Conservation (phyloP, 2,329 filamentous ascomycete species). For the Pseudogymnoascus sp. region DNA sequence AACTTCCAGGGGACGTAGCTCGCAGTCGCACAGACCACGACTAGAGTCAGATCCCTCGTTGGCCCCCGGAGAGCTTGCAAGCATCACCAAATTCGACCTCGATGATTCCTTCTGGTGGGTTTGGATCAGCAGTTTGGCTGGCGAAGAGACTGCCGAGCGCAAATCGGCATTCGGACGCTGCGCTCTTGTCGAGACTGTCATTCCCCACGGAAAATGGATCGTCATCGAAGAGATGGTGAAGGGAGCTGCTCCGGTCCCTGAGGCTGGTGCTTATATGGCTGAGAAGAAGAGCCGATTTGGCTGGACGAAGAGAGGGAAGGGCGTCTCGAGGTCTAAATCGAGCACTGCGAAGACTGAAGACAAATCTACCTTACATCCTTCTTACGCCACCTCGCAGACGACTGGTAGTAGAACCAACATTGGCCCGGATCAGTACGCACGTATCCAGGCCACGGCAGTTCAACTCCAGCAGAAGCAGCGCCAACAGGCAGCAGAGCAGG, state of each 20-base stretch:
- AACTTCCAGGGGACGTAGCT: conserved; percentile 67
- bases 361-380: conserved; percentile 31
- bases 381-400: conserved; percentile 33
- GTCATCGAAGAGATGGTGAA: conserved; percentile 96
- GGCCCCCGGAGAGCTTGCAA: conserved; percentile 89
- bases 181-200: conserved; percentile 80
- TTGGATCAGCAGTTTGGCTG: conserved; percentile 94
- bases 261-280: conserved; percentile 79
- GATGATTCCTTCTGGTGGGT: conserved; percentile 99
- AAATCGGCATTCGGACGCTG: conserved; percentile 94
- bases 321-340: conserved; percentile 59
- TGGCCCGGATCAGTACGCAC: conserved; percentile 83
- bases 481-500: conserved; percentile 33
- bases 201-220: conserved; percentile 76
- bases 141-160: conserved; percentile 74
- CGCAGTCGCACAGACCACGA: conserved; percentile 70
- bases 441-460: conserved; percentile 83
- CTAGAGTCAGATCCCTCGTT: conserved; percentile 60
- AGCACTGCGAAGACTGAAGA: conserved; percentile 51
- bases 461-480: conserved; percentile 65
- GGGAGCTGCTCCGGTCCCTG: conserved; percentile 77
- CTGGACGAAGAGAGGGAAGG: conserved; percentile 64
- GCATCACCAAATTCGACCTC: conserved; percentile 74
- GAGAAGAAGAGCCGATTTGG: conserved; percentile 95
- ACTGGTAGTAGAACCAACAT: conserved; percentile 72